Evolutionary conservation across 208 protist genomes (phyloP), one percentile per base, ranked within the genome.

Genomic region (Trypanosoma cruzi): DNA sequence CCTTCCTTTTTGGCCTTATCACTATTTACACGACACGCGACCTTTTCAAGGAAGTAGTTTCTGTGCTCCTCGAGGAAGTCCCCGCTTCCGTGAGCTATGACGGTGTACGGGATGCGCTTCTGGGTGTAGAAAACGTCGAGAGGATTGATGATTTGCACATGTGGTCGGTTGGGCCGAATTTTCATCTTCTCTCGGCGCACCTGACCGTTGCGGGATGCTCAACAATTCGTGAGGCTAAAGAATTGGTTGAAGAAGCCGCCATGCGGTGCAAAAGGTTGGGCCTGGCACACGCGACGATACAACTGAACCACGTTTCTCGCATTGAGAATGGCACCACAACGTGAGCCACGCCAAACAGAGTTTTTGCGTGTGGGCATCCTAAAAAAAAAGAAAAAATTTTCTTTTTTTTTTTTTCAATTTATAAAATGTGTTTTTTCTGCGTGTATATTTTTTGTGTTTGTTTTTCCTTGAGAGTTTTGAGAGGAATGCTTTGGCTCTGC

Each of bases 221-320:
- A 29, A 22, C 57, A 1, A 62, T 65, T 0, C 10, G 13, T 16
- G 50, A 68, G 4, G 54, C 69, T 7, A 31, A 53, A 4, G 48
- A 71, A 16, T 56, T 89, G 26, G 58, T 85, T 40, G 28, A 42
- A 4, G 79, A 63, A 13, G 77, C 79, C 13, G 46, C 60, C 48
- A 20, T 46, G 11, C 5, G 78, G 0, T 71, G 65, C 16, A 50
- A 77, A 18, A 22, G 72, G 11, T 31, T 78, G 52, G 58, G 59
- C 22, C 81, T 89, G 50, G 28, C 18, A 2, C 84, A 89, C 50
- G 77, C 77, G 8, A 89, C 84, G n/a, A 85, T 89, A 58, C 84
- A 89, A 56, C 48, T 89, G 24, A 71, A 71, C 34, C 20, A 46
- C 20, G n/a, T 26, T 32, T 29, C 37, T n/a, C n/a, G n/a, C n/a